Conservation (phyloP, 2,329 filamentous ascomycete species). For the Curvularia eragrostidis region DNA sequence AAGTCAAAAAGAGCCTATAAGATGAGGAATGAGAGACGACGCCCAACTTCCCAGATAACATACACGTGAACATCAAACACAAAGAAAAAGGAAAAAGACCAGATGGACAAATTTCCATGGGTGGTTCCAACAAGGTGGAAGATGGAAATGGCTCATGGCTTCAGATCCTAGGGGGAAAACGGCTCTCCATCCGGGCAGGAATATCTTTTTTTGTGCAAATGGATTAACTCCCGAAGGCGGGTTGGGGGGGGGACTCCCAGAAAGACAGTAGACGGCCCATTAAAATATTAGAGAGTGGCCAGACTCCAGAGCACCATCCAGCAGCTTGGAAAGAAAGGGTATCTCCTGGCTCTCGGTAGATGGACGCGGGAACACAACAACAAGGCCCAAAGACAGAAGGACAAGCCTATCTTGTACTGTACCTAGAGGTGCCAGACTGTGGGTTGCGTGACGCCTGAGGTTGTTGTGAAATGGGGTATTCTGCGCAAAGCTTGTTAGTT, state of each 20-base stretch:
- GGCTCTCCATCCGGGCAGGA: constrained; percentile 31
- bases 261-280: constrained; percentile 33
- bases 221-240: constrained; percentile 31
- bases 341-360: constrained; percentile 44
- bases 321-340: constrained; percentile 41
- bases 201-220: constrained; percentile 34
- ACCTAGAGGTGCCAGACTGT: constrained; percentile 31
- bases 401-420: constrained; percentile 38
- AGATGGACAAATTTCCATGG: constrained; percentile 22
- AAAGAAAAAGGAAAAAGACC: constrained; percentile 23
- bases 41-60: constrained; percentile 25
- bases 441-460: constrained; percentile 35
- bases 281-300: constrained; percentile 33
- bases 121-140: constrained; percentile 19
- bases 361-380: constrained; percentile 40
- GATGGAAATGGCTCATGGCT: constrained; percentile 22
- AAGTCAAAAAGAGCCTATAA: constrained; percentile 15
- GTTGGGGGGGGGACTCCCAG: constrained; percentile 20
- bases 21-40: constrained; percentile 17
- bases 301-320: constrained; percentile 43
- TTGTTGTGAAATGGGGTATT: constrained; percentile 43
- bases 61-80: constrained; percentile 26
- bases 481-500: constrained; percentile 35
- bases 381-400: constrained; percentile 34
- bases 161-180: constrained; percentile 25